Evolutionary conservation across 768 basidiomycete genomes (phyloP).

Genomic region (Pholiota microspora): DNA sequence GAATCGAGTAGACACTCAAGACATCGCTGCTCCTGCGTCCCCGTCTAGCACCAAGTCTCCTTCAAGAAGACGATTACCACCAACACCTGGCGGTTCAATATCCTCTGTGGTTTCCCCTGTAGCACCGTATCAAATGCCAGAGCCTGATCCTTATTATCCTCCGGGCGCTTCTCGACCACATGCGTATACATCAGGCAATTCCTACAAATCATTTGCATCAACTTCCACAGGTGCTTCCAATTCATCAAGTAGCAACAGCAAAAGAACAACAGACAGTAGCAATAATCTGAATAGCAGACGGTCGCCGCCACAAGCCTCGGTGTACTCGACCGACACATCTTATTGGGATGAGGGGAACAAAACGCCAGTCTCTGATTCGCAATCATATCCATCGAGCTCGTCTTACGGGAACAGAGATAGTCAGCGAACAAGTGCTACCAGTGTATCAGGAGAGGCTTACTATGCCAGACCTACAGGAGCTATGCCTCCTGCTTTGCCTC

Average conservation of each 20-base stretch:
- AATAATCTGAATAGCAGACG: constrained; percentile 14
- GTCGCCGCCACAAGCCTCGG: constrained; percentile 19
- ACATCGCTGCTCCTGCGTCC: constrained; percentile 16
- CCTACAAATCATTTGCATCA: constrained; percentile 22
- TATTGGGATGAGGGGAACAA: constrained; percentile 13
- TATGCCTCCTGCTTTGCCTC: constrained; percentile 26
- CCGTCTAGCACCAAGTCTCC: constrained; percentile 26
- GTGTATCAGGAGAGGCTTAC: constrained; percentile 17
- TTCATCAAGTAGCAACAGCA: constrained; percentile 8
- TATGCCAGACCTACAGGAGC: constrained; percentile 27
- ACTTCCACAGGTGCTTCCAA: constrained; percentile 20
- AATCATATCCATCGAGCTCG: constrained; percentile 12
- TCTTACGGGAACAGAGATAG: constrained; percentile 15
- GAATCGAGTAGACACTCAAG: constrained; percentile 13
- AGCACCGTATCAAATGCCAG: constrained; percentile 36
- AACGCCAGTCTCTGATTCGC: constrained; percentile 16
- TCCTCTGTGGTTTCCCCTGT: constrained; percentile 24
- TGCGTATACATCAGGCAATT: constrained; percentile 21
- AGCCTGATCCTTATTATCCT: constrained; percentile 39
- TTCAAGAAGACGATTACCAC: constrained; percentile 39
- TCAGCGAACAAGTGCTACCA: constrained; percentile 17
- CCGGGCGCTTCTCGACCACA: constrained; percentile 21
- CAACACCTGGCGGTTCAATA: constrained; percentile 37
- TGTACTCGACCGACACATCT: constrained; percentile 11
- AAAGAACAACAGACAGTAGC: constrained; percentile 15